phyloP scores from a whole-genome alignment of 2,329 filamentous ascomycete species.

The Epichloe gansuensis region DNA sequence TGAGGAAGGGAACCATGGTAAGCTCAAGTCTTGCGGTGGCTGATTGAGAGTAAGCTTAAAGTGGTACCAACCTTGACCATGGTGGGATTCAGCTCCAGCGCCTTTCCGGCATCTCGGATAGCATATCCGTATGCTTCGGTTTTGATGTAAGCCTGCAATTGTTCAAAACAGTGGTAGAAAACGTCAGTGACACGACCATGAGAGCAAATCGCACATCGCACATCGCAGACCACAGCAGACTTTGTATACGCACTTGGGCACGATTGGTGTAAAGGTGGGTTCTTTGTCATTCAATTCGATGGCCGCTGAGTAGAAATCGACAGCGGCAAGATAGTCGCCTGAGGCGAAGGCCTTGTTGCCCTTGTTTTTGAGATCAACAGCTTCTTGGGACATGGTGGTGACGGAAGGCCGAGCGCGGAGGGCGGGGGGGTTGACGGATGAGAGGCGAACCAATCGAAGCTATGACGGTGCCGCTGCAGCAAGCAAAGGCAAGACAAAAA shows the following conservation, averaged over 20 bases:
- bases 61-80: constrained; percentile 66
- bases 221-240: constrained; percentile 1
- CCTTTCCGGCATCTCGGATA: constrained; percentile 79
- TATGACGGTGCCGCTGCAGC: neutral
- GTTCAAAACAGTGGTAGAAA: neutral
- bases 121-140: constrained; percentile 91
- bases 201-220: constrained; percentile 6
- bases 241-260: constrained; percentile 60
- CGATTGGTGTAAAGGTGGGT: constrained; percentile 89
- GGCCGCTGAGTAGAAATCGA: constrained; percentile 76
- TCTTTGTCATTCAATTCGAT: constrained; percentile 76
- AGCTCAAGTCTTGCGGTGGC: neutral
- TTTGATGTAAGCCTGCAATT: constrained; percentile 76
- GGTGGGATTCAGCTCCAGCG: constrained; percentile 75
- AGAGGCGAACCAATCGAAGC: neutral
- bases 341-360: constrained; percentile 86
- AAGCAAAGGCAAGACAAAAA: neutral
- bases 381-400: constrained; percentile 44
- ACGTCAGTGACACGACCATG: constrained; percentile 35
- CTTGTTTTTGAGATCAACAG: constrained; percentile 76
- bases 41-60: neutral
- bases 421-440: constrained; percentile 1
- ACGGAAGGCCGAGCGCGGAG: neutral
- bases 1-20: constrained; percentile 21
- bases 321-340: constrained; percentile 74